phyloP scores from a whole-genome alignment of 1,139 yeast genomes.

The Waltiozyma sp. region DNA sequence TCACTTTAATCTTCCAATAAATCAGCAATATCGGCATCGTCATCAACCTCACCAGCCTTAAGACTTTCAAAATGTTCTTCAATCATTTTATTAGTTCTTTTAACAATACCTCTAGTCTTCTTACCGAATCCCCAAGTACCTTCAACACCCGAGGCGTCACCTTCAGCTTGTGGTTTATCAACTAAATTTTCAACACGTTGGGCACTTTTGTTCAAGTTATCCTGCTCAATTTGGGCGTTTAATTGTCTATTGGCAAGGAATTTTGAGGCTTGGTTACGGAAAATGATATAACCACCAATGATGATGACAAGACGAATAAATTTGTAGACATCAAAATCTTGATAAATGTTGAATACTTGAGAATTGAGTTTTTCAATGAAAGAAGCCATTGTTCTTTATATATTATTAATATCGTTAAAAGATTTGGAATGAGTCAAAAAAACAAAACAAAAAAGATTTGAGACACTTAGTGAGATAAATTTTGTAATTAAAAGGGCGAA shows the following conservation, averaged over 20 bases:
- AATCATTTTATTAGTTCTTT: conserved; percentile 41
- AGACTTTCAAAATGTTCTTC: conserved; percentile 36
- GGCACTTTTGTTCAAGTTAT: conserved; percentile 24
- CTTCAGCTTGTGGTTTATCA: conserved; percentile 25
- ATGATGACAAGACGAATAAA: conserved; percentile 30
- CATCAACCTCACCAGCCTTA: conserved; percentile 38
- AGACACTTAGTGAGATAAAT: too few relatives aligned
- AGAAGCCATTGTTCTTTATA: not conserved
- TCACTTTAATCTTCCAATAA: conserved; percentile 46
- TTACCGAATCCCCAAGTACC: conserved; percentile 76
- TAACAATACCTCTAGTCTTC: conserved; percentile 48
- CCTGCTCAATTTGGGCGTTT: conserved; percentile 37
- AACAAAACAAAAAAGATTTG: too few relatives aligned
- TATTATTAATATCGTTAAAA: too few relatives aligned
- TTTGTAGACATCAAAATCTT: conserved; percentile 25
- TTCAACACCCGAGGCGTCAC: conserved; percentile 24
- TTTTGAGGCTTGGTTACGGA: conserved; percentile 31
- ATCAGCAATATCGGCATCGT: conserved; percentile 58
- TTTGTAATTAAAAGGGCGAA: too few relatives aligned
- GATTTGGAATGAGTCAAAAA: too few relatives aligned
- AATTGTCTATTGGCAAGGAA: conserved; percentile 40
- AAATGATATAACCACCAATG: conserved; percentile 33
- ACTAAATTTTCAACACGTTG: conserved; percentile 31
- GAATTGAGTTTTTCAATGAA: not conserved
- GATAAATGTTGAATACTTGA: not conserved